These are phyloP conservation scores for Chytriomyces sp. DNA, from an alignment of 192 early-diverging fungal species.

Conservation along the genomic window DNA sequence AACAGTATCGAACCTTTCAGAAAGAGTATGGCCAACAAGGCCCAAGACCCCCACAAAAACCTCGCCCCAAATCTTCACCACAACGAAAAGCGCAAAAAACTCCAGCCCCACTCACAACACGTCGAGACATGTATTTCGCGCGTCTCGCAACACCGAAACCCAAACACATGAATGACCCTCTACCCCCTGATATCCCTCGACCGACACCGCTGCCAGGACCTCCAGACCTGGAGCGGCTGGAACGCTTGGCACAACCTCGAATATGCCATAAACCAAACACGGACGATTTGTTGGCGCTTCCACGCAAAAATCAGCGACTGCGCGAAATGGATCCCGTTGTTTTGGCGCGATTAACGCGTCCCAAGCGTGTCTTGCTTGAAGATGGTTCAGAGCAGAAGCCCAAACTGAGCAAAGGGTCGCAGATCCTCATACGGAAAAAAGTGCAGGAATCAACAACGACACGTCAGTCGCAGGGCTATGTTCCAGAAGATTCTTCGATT, in stretches of 20 bases:
- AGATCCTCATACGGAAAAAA: neutral
- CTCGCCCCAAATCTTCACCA: conserved; percentile 4
- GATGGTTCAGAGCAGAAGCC: neutral
- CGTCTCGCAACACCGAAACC: conserved; percentile 17
- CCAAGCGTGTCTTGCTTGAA: neutral
- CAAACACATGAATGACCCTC: conserved; percentile 31
- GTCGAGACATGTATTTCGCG: conserved; percentile 22
- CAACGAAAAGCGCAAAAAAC: neutral
- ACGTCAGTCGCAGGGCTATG: neutral
- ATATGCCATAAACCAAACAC: neutral
- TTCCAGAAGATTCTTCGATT: neutral
- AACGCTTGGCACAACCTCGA: conserved; percentile 13
- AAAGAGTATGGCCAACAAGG: neutral
- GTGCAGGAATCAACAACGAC: too few species aligned
- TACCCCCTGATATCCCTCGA: conserved; percentile 26
- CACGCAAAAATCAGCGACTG: neutral
- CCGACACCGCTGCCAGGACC: conserved; percentile 10
- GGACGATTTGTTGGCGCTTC: neutral
- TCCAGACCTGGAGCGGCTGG: conserved; percentile 20
- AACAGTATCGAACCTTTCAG: neutral
- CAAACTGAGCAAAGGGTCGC: neutral
- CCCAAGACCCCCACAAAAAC: neutral
- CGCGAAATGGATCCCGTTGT: conserved; percentile 32
- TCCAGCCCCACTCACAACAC: conserved; percentile 1
- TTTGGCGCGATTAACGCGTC: conserved; percentile 13